Evolutionary conservation across 441 rosid species (phyloP), one percentile per base, ranked within the genome.

Genomic region (Jatropha podagrica): DNA sequence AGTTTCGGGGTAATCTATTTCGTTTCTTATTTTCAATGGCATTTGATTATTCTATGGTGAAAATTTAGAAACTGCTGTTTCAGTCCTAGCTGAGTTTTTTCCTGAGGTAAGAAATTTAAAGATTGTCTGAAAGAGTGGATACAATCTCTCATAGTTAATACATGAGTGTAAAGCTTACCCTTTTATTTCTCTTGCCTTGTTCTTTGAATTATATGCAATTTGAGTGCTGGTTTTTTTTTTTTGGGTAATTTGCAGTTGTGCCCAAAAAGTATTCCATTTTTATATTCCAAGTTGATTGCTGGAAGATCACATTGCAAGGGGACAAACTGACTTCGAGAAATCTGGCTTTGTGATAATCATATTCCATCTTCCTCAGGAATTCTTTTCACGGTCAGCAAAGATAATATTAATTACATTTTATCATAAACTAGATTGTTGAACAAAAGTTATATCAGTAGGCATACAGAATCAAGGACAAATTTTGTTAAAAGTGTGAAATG

Each of bases 291-390:
- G 88, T 88, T 49, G 89, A 92, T 76, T 81, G 89, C 85, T 90
- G 94, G 97, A 93, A 93, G 77, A 76, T 93, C 48, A 90, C 96
- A 7, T 65, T 95, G 72, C 88, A 73, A 17, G 98, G 99, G 23
- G 93, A 91, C 85, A 93, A 90, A 82, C 89, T 95, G 74, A 77
- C 79, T 75, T 88, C 91, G 69, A 85, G 97, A 86, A 88, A 86
- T 77, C 68, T 76, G 6, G 78, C 78, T 74, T 75, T 82, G 76
- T 86, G 78, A 75, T 67, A 67, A 72, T 78, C 77, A 76, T 75
- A 27, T 74, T 49, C 41, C 69, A 46, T 67, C 66, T 66, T 23
- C 11, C 58, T 27, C 71, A 15, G 77, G 74, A 60, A 56, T 44
- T 48, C 18, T 20, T 65, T 65, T 26, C 2, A 32, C 4, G 17